A percentile compares a stretch with the other conserved stretches of the same genome.
phyloP scores from a whole-genome alignment of 768 basidiomycete species.

The Arthromyces matolae region DNA sequence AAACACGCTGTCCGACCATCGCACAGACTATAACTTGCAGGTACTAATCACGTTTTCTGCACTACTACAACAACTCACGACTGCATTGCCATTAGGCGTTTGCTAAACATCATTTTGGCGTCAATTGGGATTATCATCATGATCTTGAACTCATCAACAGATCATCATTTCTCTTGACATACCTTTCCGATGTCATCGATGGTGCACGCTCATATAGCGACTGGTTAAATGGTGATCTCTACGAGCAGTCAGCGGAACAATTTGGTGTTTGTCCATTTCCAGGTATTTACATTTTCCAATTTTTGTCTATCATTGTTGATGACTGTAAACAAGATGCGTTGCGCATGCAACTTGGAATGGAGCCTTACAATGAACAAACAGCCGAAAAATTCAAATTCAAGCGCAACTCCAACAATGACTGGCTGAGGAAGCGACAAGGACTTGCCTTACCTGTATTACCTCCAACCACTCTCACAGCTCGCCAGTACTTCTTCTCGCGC shows the following conservation, averaged over 20 bases:
- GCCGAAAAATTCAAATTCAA: background rate
- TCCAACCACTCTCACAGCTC: conserved; percentile 18
- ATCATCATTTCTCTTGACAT: conserved; percentile 17
- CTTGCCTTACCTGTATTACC: conserved; percentile 20
- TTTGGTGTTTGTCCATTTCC: conserved; percentile 23
- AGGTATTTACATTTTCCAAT: conserved; percentile 11
- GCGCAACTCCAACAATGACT: conserved; percentile 15
- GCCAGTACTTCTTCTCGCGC: background rate
- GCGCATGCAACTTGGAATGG: background rate
- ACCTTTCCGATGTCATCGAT: conserved; percentile 9
- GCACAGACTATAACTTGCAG: conserved; percentile 19
- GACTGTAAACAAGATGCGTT: conserved; percentile 7
- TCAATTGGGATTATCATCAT: conserved; percentile 1
- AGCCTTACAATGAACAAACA: background rate
- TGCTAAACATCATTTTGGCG: conserved; percentile 13
- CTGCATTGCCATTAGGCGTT: conserved; percentile 13
- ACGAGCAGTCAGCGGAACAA: conserved; percentile 15
- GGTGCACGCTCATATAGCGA: conserved; percentile 18
- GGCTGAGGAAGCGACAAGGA: conserved; percentile 19
- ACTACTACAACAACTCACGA: background rate
- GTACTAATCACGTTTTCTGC: background rate
- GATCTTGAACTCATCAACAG: conserved; percentile 20
- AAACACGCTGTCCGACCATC: conserved; percentile 23
- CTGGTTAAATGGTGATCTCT: conserved; percentile 23
- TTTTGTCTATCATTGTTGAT: conserved; percentile 1